phyloP scores from a whole-genome alignment of 2,329 filamentous ascomycete species.

The Aspergillus tubingensis region DNA sequence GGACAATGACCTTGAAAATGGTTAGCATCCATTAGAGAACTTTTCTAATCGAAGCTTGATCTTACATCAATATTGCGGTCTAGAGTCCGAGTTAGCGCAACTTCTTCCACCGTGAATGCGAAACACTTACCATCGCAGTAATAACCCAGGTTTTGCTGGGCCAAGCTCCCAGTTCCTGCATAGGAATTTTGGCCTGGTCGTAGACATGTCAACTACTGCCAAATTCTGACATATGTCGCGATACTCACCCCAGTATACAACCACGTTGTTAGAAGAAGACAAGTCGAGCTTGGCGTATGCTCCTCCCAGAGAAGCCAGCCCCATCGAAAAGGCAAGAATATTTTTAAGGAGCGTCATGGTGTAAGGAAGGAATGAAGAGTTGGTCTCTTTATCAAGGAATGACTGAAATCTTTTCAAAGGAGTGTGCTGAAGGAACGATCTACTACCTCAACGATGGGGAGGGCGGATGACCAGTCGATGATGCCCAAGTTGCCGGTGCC shows the following conservation, averaged over 20 bases:
- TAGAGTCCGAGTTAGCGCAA: constrained; percentile 20
- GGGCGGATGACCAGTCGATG: neutral
- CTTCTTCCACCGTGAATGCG: neutral
- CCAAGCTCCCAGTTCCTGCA: constrained; percentile 45
- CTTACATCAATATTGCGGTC: constrained; percentile 32
- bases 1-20: constrained; percentile 57
- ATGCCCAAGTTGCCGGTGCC: constrained; percentile 1
- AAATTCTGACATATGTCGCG: too few species aligned
- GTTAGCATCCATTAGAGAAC: neutral
- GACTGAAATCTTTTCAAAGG: neutral
- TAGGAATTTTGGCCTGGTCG: constrained; percentile 62
- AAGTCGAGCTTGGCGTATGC: constrained; percentile 48
- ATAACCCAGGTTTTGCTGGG: constrained; percentile 57
- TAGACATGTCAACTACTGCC: neutral
- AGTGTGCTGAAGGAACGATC: neutral
- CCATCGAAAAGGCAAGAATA: constrained; percentile 28
- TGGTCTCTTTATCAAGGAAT: neutral
- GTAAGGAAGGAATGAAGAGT: neutral
- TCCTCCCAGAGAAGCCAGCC: constrained; percentile 34
- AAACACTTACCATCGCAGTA: constrained; percentile 60
- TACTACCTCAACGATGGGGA: neutral
- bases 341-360: constrained; percentile 31
- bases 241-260: constrained; percentile 63
- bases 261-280: constrained; percentile 56
- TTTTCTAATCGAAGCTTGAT: neutral